Conservation (phyloP, 495 filamentous ascomycete genomes). For the Viridothelium virens region DNA sequence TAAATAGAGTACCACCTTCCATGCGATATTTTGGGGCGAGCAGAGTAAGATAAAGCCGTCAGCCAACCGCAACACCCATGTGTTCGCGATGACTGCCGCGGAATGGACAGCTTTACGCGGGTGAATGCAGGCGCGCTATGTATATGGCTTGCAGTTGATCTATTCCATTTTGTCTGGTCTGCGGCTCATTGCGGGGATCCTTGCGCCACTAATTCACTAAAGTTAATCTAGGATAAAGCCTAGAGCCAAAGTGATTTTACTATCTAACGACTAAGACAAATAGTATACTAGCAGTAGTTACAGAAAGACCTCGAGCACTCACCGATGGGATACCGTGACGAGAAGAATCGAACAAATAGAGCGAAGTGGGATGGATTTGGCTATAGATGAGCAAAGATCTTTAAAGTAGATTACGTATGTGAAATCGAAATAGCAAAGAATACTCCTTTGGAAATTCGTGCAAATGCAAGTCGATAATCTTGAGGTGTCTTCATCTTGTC, state of each 20-base stretch:
- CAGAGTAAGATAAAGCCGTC: background rate
- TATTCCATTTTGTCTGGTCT: background rate
- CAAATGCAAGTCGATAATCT: too few species aligned
- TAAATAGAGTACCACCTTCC: background rate
- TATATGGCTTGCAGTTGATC: background rate
- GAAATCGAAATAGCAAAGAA: background rate
- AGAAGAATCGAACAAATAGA: background rate
- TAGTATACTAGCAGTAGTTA: background rate
- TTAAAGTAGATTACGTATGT: background rate
- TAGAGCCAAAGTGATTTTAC: background rate
- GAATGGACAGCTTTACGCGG: background rate
- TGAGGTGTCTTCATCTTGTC: slow-evolving; percentile 21
- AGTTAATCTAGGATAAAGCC: background rate
- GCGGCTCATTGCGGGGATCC: background rate
- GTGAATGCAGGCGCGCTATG: background rate
- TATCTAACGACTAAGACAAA: background rate
- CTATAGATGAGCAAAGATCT: background rate
- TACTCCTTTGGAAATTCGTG: background rate
- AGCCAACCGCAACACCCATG: background rate
- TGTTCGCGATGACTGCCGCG: background rate
- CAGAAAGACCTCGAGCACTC: background rate
- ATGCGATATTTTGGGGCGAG: background rate
- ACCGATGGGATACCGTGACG: background rate
- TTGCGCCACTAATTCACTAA: background rate
- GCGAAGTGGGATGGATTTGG: too few species aligned